Base-by-base conservation (phyloP, 805 yeast genomes). In the Jamesozyma lodderae region DNA sequence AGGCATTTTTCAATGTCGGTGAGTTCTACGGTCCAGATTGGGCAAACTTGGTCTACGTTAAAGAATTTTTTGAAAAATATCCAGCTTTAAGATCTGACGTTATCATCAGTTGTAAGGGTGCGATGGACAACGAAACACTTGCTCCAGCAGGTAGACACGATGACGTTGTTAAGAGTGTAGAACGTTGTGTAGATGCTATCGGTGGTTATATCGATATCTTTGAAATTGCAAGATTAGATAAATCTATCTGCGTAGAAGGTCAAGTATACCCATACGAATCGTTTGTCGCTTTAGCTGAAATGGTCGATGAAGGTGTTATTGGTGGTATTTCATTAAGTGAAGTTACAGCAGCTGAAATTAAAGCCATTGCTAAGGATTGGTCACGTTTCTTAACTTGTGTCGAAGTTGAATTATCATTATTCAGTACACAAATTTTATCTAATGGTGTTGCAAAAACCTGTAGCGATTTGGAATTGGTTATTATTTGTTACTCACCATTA, bases 401-500 rank as follows among this genome's bases (percentile, higher is more conserved):
- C 31, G 96, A 87, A 63, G 68, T 81, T 31, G 96, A 87, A 60
- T 71, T 79, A 43, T 83, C 94, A 3, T 55, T 88, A 41, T 74
- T 80, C 63, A 58, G 76, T n/a, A 70, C 74, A 32, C 83, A 81
- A 13, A 71, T 79, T 27, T 52, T 76, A 31, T 41, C 55, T 2
- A 76, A 81, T 53, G 95, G 90, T 1, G 68, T 81, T 16, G 71
- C 79, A 44, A 73, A 68, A 3, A 69, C 72, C 4, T 74, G 80
- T 45, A 68, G 72, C 16, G 75, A 79, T 43, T 59, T 69, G 24
- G 67, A 67, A 13, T 72, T 87, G 40, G 81, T 92, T 11, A 65
- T 84, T 22, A 66, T 84, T 41, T 83, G 87, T 19, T 87, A 87
- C 60, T 81, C 94, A 22, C 96, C 96, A 22, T 67, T 87, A 39